phyloP scores from a whole-genome alignment of 2,329 filamentous ascomycete species.

The Aspergillaceae sp. region DNA sequence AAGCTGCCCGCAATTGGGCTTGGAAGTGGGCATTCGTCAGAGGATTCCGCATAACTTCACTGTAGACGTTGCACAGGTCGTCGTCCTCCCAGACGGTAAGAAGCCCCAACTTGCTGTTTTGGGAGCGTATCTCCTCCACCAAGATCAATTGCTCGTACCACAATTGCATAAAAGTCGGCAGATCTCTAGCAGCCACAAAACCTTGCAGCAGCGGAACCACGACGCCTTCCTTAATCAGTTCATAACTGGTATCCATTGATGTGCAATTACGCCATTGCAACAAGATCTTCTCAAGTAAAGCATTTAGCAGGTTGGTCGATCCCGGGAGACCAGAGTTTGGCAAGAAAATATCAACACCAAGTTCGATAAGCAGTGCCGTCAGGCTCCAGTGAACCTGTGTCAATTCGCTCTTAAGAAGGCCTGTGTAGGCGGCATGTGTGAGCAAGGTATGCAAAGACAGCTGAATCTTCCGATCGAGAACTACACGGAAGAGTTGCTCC shows the following conservation, averaged over 20 bases:
- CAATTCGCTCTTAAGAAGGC: conserved; percentile 26
- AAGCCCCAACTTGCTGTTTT: conserved; percentile 11
- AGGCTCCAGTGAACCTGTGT: conserved; percentile 33
- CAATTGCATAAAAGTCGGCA: conserved; percentile 30
- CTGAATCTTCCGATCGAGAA: conserved; percentile 29
- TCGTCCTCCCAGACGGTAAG: conserved; percentile 41
- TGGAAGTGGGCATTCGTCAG: conserved; percentile 21
- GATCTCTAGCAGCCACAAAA: conserved; percentile 33
- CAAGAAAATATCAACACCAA: conserved; percentile 37
- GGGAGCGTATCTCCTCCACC: conserved; percentile 25
- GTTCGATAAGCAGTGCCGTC: conserved; percentile 32
- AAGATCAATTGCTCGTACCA: conserved; percentile 34
- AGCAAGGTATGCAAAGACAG: conserved; percentile 34
- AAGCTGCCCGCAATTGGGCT: conserved; percentile 24
- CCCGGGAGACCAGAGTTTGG: conserved; percentile 35
- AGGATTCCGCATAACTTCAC: conserved; percentile 24
- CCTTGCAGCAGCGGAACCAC: conserved; percentile 33
- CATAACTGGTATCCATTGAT: conserved; percentile 16
- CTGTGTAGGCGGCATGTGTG: conserved; percentile 34
- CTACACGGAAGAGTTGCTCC: conserved; percentile 32
- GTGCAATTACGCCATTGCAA: conserved; percentile 21
- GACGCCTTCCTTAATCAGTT: conserved; percentile 29
- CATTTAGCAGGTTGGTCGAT: conserved; percentile 27
- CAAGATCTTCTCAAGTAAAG: conserved; percentile 28
- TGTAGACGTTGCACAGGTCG: conserved; percentile 31